Conservation (phyloP, 345 rosid species). For the Limnanthes douglasii region DNA sequence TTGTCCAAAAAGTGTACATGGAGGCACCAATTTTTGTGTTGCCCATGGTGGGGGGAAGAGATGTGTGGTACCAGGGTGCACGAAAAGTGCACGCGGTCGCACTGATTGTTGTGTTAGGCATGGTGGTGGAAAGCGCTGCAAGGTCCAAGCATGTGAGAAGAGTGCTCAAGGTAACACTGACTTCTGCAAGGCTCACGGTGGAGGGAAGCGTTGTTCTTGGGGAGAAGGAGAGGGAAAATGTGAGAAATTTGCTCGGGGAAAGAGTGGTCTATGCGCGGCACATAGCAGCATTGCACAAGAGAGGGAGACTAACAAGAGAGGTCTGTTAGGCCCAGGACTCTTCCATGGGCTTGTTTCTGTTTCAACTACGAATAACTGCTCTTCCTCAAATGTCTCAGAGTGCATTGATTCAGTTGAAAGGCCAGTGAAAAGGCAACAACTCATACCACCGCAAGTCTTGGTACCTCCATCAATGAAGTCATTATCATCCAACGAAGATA, state of each 20-base stretch:
- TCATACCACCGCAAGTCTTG: constrained; percentile 75
- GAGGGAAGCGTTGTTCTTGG: constrained; percentile 84
- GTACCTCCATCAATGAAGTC: constrained; percentile 90
- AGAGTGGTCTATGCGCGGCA: constrained; percentile 87
- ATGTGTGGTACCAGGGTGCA: constrained; percentile 72
- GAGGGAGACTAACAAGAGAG: constrained; percentile 24
- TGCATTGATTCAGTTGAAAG: constrained; percentile 46
- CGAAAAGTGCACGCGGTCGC: constrained; percentile 91
- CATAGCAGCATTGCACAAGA: constrained; percentile 63
- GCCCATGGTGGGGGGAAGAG: constrained; percentile 98
- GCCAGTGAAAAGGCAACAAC: constrained; percentile 31
- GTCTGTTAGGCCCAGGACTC: constrained; percentile 65
- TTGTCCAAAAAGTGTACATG: constrained; percentile 92
- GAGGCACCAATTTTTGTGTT: constrained; percentile 87
- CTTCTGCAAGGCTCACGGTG: constrained; percentile 95
- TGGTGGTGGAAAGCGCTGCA: constrained; percentile 90
- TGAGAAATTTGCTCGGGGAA: constrained; percentile 92
- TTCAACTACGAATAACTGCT: constrained; percentile 32
- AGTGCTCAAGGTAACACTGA: constrained; percentile 98
- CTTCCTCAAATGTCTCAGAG: constrained; percentile 47
- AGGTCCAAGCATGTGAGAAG: constrained; percentile 50
- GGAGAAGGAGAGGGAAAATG: constrained; percentile 56
- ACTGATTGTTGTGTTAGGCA: constrained; percentile 92
- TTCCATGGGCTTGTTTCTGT: constrained; percentile 80
- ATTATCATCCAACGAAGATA: constrained; percentile 27